These are phyloP conservation scores for Malus sieversii DNA, from an alignment of 306 rosid genomes.

Conservation along the genomic window DNA sequence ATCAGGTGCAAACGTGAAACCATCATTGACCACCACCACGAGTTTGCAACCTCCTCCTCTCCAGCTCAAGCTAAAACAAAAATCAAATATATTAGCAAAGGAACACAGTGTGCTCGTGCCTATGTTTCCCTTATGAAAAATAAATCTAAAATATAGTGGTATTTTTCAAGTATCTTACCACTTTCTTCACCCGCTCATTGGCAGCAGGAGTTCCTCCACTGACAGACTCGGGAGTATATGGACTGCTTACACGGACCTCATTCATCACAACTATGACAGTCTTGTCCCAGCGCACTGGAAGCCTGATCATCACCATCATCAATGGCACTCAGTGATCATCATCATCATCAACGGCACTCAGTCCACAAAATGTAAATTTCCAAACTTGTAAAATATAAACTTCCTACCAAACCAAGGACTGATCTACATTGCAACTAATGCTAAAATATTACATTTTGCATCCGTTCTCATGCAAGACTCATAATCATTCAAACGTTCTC, in stretches of 20 bases:
- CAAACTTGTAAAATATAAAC: background rate
- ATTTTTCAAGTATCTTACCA: slow-evolving; percentile 45
- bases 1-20: slow-evolving; percentile 18
- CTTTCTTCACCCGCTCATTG: slow-evolving; percentile 94
- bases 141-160: background rate
- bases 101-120: no score
- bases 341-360: slow-evolving; percentile 9
- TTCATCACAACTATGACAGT: slow-evolving; percentile 92
- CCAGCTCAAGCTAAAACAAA: slow-evolving; percentile 58
- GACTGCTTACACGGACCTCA: slow-evolving; percentile 84
- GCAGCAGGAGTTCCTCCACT: slow-evolving; percentile 97
- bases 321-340: slow-evolving; percentile 14
- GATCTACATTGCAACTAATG: background rate
- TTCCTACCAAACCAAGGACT: background rate
- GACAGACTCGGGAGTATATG: slow-evolving; percentile 85
- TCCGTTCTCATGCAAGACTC: background rate
- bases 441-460: background rate
- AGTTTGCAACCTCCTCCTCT: slow-evolving; percentile 79
- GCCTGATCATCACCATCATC: slow-evolving; percentile 42
- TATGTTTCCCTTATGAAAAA: background rate
- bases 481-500: background rate
- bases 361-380: background rate
- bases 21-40: slow-evolving; percentile 54
- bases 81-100: slow-evolving; percentile 1
- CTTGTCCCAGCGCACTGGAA: slow-evolving; percentile 99